Conservation (phyloP, 2,329 filamentous ascomycete genomes). For the Fusarium irregulare region DNA sequence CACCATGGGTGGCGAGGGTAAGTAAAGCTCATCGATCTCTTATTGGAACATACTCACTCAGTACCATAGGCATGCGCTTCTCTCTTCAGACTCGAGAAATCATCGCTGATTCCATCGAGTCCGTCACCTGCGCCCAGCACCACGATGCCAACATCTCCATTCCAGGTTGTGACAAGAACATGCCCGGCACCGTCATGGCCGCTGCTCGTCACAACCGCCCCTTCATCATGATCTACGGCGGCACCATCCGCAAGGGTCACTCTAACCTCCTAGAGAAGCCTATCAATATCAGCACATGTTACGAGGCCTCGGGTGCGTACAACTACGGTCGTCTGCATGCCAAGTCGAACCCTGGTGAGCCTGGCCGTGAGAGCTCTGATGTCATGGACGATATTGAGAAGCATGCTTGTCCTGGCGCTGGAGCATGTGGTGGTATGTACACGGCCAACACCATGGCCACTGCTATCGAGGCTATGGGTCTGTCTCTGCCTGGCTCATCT, state of each 20-base stretch:
- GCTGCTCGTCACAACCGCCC: slow-evolving; percentile 92
- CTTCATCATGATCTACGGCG: slow-evolving; percentile 95
- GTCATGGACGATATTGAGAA: slow-evolving; percentile 86
- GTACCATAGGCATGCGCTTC: slow-evolving; percentile 84
- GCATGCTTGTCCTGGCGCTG: slow-evolving; percentile 73
- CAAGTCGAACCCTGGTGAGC: slow-evolving; percentile 68
- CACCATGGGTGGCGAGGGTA: slow-evolving; percentile 93
- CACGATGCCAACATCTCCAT: slow-evolving; percentile 95
- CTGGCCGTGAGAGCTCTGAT: slow-evolving; percentile 76
- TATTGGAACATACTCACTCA: neutral
- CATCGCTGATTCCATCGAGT: slow-evolving; percentile 94
- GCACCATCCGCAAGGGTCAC: slow-evolving; percentile 89
- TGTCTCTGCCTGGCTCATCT: slow-evolving; percentile 84
- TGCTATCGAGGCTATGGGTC: slow-evolving; percentile 89
- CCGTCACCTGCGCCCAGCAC: slow-evolving; percentile 89
- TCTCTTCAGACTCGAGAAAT: slow-evolving; percentile 91
- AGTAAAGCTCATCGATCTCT: slow-evolving; percentile 29
- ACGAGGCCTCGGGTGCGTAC: slow-evolving; percentile 87
- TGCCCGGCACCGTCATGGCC: slow-evolving; percentile 92
- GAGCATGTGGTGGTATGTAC: slow-evolving; percentile 86
- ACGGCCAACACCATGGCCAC: slow-evolving; percentile 94
- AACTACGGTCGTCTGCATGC: slow-evolving; percentile 81
- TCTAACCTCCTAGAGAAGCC: slow-evolving; percentile 78
- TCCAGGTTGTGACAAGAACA: slow-evolving; percentile 97
- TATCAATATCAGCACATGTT: slow-evolving; percentile 90